A percentile compares a stretch with the other conserved stretches of the same genome.
phyloP scores from a whole-genome alignment of 192 early-diverging fungal species.

The Coemansia sp. region DNA sequence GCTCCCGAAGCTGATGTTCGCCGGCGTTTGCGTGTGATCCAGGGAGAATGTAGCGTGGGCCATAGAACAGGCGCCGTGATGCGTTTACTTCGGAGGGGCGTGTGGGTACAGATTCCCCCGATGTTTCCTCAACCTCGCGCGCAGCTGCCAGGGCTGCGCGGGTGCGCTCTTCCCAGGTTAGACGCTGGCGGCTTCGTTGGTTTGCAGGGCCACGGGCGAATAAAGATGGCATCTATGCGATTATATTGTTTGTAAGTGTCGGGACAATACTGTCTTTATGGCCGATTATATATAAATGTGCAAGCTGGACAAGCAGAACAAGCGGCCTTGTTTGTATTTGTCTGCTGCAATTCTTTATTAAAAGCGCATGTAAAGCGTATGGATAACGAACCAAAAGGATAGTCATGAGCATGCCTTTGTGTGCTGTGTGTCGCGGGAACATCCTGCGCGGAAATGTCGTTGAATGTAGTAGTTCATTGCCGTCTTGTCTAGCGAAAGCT shows the following conservation, averaged over 20 bases:
- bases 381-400: not conserved
- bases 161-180: conserved; percentile 51
- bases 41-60: conserved; percentile 46
- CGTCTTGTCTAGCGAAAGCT: not conserved
- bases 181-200: conserved; percentile 26
- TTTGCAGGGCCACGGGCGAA: conserved; percentile 31
- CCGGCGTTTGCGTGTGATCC: conserved; percentile 19
- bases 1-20: conserved; percentile 17
- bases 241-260: not conserved
- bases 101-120: conserved; percentile 51
- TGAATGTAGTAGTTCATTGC: not conserved
- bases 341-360: not conserved
- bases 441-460: not conserved
- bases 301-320: no score
- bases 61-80: conserved; percentile 44
- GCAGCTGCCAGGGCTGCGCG: conserved; percentile 48
- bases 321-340: no score
- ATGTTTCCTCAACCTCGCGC: conserved; percentile 48
- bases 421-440: not conserved
- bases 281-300: no score
- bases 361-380: not conserved
- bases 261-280: not conserved
- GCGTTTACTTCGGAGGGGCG: conserved; percentile 50
- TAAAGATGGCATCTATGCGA: conserved; percentile 29
- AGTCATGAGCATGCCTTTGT: not conserved